phyloP scores from a whole-genome alignment of 2,329 filamentous ascomycete genomes.

The Metarhizium robertsii region DNA sequence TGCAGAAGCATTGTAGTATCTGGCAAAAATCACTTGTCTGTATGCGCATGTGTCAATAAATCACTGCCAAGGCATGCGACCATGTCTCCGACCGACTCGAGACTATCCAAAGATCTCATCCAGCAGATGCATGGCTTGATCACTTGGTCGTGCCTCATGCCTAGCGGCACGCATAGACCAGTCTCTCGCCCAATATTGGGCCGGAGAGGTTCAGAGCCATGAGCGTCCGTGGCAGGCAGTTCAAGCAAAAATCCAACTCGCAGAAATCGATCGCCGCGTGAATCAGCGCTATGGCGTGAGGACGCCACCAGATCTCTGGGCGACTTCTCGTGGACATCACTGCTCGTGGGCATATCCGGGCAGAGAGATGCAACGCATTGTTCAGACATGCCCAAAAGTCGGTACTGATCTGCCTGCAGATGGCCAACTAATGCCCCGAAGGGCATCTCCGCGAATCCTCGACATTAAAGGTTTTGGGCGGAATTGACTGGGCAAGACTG shows the following conservation, averaged over 20 bases:
- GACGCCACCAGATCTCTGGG: neutral
- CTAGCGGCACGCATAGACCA: neutral
- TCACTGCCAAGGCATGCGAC: neutral
- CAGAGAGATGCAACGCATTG: neutral
- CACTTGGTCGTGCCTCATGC: neutral
- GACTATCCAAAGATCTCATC: neutral
- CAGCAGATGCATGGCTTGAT: neutral
- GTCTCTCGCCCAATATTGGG: neutral
- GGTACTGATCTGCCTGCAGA: neutral
- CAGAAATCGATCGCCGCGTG: neutral
- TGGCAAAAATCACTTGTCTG: slow-evolving; percentile 21
- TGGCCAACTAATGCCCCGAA: neutral
- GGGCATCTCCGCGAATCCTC: neutral
- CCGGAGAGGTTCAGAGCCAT: neutral
- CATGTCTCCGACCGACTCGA: neutral
- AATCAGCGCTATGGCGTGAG: neutral
- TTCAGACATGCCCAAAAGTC: neutral
- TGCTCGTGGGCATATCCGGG: no score
- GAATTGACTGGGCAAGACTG: neutral
- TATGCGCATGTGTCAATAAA: neutral
- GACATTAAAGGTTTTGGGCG: neutral
- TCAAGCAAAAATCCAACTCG: neutral
- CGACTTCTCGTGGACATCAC: no score
- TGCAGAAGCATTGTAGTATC: slow-evolving; percentile 21
- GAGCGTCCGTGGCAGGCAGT: neutral